Base-by-base conservation (phyloP, 2,329 filamentous ascomycete species). In the Chrysoporthe puriensis region DNA sequence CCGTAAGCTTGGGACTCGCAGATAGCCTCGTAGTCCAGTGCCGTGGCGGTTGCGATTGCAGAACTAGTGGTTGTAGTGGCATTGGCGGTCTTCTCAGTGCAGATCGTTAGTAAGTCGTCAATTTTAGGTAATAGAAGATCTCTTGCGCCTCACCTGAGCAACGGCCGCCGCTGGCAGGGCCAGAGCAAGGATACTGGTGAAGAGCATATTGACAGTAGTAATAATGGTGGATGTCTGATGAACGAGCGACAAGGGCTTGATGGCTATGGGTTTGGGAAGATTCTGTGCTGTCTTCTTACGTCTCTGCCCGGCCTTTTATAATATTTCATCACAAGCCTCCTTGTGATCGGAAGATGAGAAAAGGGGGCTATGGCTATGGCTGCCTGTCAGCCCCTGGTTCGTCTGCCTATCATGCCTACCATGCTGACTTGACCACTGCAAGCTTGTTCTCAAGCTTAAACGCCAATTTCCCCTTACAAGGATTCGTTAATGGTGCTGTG, bases 21-120 rank as follows among this genome's bases (percentile, higher is more conserved):
- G 34, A 69, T 63, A 4, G 56, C 48, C 46, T 62, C 40, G 42
- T 69, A 69, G 67, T 69, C 64, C 18, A 64, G 42, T 1, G 64
- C 54, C 7, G 67, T 66, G 9, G 64, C 60, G 13, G 61, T 56
- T 11, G 67, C 60, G 34, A 26, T 34, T 21, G 67, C 56, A 8
- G 64, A 56, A 42, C 26, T 64, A n/a, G 60, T 66, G 34, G 60
- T 57, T 9, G 54, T 57, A 4, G 66, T 54, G 5, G 65, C 50
- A 18, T 14, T 56, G 56, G 43, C 26, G 34, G 1, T 56, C 26
- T 57, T 61, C 4, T n/a, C 18, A 18, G 42, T 32, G 14, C 6
- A 11, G 11, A 4, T 26, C 36, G 32, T 54, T 16, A 54, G 50
- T 54, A 16, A 32, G 3, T 52, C 21, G 11, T 4, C 16, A 0